These are phyloP conservation scores for Suillus tomentosus DNA, from an alignment of 768 basidiomycete species.

Conservation along the genomic window DNA sequence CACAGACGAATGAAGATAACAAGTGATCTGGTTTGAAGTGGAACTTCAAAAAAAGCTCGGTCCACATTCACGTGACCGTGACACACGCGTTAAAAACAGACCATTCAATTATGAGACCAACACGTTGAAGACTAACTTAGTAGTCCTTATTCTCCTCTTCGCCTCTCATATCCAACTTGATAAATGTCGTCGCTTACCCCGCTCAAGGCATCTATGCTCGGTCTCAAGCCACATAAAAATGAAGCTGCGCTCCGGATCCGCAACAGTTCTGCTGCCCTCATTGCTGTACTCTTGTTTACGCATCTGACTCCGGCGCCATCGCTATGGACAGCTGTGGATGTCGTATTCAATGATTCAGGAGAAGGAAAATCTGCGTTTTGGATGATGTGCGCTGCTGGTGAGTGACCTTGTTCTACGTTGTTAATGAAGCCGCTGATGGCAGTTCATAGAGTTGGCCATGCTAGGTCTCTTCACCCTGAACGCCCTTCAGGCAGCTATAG, in stretches of 20 bases:
- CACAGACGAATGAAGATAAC: too few species aligned
- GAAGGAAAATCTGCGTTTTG: slow-evolving; percentile 17
- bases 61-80: neutral
- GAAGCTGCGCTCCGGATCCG: slow-evolving; percentile 43
- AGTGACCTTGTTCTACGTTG: slow-evolving; percentile 7
- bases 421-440: neutral
- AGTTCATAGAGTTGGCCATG: slow-evolving; percentile 30
- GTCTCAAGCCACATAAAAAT: slow-evolving; percentile 35
- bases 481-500: slow-evolving; percentile 36
- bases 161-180: neutral
- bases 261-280: slow-evolving; percentile 37
- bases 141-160: neutral
- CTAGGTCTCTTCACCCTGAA: slow-evolving; percentile 36
- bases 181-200: slow-evolving; percentile 6
- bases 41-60: too few species aligned
- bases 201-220: slow-evolving; percentile 4
- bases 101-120: neutral
- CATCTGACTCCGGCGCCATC: slow-evolving; percentile 41
- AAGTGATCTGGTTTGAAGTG: too few species aligned
- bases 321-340: slow-evolving; percentile 35
- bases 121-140: neutral
- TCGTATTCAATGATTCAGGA: slow-evolving; percentile 27
- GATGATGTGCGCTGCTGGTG: slow-evolving; percentile 35
- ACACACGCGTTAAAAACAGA: slow-evolving; percentile 3
- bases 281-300: slow-evolving; percentile 36